Base-by-base conservation (phyloP, 176 grass and related monocot genomes). In the Triticum urartu region DNA sequence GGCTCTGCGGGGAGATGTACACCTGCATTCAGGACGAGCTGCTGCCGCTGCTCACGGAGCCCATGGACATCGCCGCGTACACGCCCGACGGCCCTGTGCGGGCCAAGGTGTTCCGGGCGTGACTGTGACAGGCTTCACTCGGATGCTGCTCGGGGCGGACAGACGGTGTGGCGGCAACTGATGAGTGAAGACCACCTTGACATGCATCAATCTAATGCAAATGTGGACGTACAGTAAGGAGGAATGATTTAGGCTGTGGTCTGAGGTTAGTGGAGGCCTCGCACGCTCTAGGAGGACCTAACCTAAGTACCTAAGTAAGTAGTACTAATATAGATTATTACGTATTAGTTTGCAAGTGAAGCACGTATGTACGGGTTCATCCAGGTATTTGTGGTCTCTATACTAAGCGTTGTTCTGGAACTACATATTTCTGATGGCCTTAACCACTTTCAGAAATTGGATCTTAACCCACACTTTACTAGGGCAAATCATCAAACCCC, bases 11-110 rank as follows among this genome's bases (percentile, higher is more conserved):
- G 21, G 86, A 83, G 71, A 90, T 94, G 85, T 92, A 92, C 56
- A 75, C 64, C 50, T 84, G 86, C 80, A 89, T 92, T 38, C 68
- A 95, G 81, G 85, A 95, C 52, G 88, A 92, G 72, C 84, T 92
- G 48, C 79, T 90, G 40, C 69, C 81, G 83, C 75, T 73, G 65
- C 86, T 95, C 36, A 48, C 21, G 7, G 73, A 61, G n/a, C 75
- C 47, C 34, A 80, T 80, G 82, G 62, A 15, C 73, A 86, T 90
- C 40, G 63, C 90, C 3, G 20, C 78, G 9, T 86, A 88, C 88
- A 75, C 72, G 64, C 64, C 88, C 3, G 68, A 81, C 26, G 92
- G 92, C 9, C 83, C 83, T 4, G 84, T 79, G n/a, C 79, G 72
- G 64, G 92, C 87, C 30, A 54, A 84, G 43, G 84, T 81, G 43